These are phyloP conservation scores for Ogataea polymorpha DNA, from an alignment of 805 yeast species.

Conservation along the genomic window DNA sequence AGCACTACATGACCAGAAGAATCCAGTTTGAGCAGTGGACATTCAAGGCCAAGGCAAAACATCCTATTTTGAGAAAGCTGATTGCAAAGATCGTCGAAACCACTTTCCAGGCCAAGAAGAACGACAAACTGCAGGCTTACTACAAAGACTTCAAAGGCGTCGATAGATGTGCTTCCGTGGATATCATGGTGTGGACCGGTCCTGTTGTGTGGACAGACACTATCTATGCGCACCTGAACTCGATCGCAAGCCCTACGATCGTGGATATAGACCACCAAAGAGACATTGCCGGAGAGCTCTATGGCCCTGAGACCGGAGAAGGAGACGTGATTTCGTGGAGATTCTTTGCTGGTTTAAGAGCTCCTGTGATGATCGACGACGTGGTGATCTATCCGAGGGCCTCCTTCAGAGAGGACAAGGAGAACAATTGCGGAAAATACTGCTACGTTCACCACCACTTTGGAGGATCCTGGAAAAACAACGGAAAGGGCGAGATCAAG, in stretches of 20 bases:
- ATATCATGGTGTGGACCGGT: conserved; percentile 74
- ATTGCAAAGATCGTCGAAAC: conserved; percentile 51
- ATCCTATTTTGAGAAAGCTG: conserved; percentile 54
- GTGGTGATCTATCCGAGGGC: conserved; percentile 34
- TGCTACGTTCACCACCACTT: conserved; percentile 34
- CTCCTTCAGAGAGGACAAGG: conserved; percentile 34
- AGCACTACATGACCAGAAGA: conserved; percentile 46
- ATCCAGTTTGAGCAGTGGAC: conserved; percentile 64
- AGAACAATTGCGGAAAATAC: conserved; percentile 34
- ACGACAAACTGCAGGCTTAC: conserved; percentile 34
- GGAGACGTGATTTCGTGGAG: conserved; percentile 32
- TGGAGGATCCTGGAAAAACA: conserved; percentile 37
- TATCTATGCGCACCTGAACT: conserved; percentile 60
- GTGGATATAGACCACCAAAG: conserved; percentile 33
- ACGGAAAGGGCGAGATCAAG: conserved; percentile 36
- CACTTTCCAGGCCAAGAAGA: conserved; percentile 40
- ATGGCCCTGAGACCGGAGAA: conserved; percentile 31
- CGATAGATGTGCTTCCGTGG: conserved; percentile 38
- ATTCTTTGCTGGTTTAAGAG: conserved; percentile 33
- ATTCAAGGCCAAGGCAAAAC: conserved; percentile 58
- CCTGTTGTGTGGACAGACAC: conserved; percentile 78
- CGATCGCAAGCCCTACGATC: conserved; percentile 32
- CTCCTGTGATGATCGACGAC: conserved; percentile 35
- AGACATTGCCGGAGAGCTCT: conserved; percentile 28
- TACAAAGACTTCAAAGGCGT: conserved; percentile 37